Base-by-base conservation (phyloP, 345 rosid genomes). In the Citrus trifoliata region DNA sequence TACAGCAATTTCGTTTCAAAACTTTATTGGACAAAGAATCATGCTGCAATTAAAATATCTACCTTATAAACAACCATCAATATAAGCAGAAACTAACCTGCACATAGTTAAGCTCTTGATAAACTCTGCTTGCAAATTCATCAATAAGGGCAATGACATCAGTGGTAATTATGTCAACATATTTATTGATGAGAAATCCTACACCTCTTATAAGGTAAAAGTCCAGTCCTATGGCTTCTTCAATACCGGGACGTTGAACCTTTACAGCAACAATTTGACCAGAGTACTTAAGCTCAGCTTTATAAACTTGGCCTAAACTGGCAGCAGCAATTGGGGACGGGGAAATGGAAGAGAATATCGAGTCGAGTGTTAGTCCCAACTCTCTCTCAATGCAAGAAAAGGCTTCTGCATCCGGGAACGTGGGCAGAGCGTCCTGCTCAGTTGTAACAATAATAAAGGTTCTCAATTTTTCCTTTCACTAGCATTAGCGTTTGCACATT, bases 291-390 rank as follows among this genome's bases (percentile, higher is more conserved):
- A 96, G 89, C 75, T 85, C 92, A 46, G 99, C 99, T 87, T 96
- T 96, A 85, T 96, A 96, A 61, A 96, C 99, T 83, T 94, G 99
- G 71, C 98, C 99, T 35, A 94, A 87, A 86, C 99, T 96, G 68
- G 99, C 98, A 13, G 99, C 98, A 1, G 98, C 98, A 78, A 91
- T 88, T 6, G 99, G 99, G 82, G 97, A 89, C 0, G 97, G 86
- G 16, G 99, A 94, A 70, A 96, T 86, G 9, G 85, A 59, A 0
- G 97, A 90, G 84, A 32, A 96, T 80, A 96, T 85, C 38, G 92
- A 85, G 59, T 96, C 97, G 4, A 96, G 89, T 9, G 95, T 77
- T 76, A 87, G 71, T 71, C 92, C 97, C 70, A 94, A 77, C 90
- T 96, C 97, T 72, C 70, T 91, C 86, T 96, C 99, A 18, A 94